Conservation (phyloP, 805 yeast genomes). For the Lachancea nothofagi region DNA sequence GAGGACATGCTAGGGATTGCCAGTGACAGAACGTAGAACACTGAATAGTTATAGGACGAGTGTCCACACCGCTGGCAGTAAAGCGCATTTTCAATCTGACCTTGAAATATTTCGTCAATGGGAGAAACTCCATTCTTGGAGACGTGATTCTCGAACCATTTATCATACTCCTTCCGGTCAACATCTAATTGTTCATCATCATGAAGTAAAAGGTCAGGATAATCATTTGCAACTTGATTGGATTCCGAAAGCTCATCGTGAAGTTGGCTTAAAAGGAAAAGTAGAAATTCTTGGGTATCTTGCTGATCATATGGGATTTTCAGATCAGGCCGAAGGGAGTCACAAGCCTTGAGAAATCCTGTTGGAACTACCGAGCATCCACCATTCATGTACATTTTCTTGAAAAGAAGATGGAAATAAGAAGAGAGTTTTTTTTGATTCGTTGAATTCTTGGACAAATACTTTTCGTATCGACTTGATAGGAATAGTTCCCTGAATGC, state of each 20-base stretch:
- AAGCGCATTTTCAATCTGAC: constrained; percentile 62
- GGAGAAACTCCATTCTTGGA: constrained; percentile 61
- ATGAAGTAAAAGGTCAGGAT: constrained; percentile 35
- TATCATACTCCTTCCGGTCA: constrained; percentile 45
- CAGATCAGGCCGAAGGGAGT: constrained; percentile 57
- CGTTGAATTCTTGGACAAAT: constrained; percentile 33
- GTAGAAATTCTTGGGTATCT: constrained; percentile 72
- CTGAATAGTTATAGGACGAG: constrained; percentile 53
- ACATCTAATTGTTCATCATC: constrained; percentile 27
- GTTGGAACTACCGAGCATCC: constrained; percentile 60
- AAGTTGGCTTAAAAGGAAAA: constrained; percentile 58
- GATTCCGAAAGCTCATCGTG: constrained; percentile 57
- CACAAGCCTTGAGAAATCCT: constrained; percentile 50
- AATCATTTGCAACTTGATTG: constrained; percentile 34
- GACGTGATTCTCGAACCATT: constrained; percentile 53
- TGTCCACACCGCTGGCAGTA: constrained; percentile 61
- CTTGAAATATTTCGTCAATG: constrained; percentile 61
- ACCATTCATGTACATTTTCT: constrained; percentile 53
- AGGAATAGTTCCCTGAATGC: constrained; percentile 46
- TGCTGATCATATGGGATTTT: constrained; percentile 71
- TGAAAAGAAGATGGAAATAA: constrained; percentile 49
- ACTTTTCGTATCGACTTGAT: constrained; percentile 40
- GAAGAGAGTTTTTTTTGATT: constrained; percentile 37
- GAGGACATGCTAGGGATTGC: constrained; percentile 46
- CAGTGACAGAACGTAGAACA: constrained; percentile 57